Evolutionary conservation across 2,329 filamentous ascomycete genomes (phyloP).

Genomic region (Penicillium sp.): DNA sequence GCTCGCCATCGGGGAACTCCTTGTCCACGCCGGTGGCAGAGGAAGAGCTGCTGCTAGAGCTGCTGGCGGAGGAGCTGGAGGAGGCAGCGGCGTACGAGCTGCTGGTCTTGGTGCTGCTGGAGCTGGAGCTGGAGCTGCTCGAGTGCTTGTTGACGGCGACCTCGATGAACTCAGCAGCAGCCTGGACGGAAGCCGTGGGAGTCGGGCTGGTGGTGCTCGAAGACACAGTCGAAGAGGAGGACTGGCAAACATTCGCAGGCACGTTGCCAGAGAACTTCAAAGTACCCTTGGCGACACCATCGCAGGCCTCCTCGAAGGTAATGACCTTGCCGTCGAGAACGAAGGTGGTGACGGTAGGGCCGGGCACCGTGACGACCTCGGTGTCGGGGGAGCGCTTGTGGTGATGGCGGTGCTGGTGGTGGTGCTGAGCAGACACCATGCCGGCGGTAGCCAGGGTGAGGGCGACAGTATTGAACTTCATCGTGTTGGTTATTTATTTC

Average conservation of each 20-base stretch:
- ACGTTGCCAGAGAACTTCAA: no score
- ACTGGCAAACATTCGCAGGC: no score
- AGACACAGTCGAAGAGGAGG: no score
- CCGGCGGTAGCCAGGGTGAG: conserved; percentile 37
- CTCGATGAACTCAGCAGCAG: no score
- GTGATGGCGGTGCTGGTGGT: conserved; percentile 37
- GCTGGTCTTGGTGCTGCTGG: conserved; percentile 17
- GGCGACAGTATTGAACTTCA: conserved; percentile 35
- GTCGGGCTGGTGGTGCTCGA: conserved; percentile 28
- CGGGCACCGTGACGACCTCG: conserved; percentile 49
- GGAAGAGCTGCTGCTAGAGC: conserved; percentile 16
- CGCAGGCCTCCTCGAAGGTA: conserved; percentile 51
- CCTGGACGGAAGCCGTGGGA: conserved; percentile 26
- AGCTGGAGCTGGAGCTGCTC: conserved; percentile 28
- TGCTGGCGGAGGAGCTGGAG: conserved; percentile 15
- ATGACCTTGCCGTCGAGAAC: conserved; percentile 61
- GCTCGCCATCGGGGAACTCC: conserved; percentile 65
- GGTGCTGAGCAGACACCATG: conserved; percentile 37
- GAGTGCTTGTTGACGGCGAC: conserved; percentile 20
- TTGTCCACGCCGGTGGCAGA: conserved; percentile 49
- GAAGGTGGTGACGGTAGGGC: conserved; percentile 57
- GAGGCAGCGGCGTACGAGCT: no score
- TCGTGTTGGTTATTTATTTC: no score
- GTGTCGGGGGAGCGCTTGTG: conserved; percentile 38
- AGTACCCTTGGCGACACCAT: conserved; percentile 55